These are phyloP conservation scores for Rhinocladiella mackenziei DNA, from an alignment of 2,329 filamentous ascomycete genomes.

Conservation along the genomic window DNA sequence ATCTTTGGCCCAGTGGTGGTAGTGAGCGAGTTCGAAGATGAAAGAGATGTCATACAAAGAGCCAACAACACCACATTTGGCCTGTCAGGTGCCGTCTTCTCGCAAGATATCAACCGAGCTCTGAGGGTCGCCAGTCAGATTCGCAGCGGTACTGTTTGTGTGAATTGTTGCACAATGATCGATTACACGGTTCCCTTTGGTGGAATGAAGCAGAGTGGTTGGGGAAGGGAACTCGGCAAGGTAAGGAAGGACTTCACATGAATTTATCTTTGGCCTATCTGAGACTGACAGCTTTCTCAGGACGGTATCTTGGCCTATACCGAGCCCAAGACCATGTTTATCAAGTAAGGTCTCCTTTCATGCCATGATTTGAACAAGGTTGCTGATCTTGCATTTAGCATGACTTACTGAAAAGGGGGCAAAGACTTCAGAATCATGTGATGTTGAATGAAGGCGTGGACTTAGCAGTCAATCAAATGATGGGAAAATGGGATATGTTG, in stretches of 20 bases:
- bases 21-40: slow-evolving; percentile 35
- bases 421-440: no score
- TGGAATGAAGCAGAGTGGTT: slow-evolving; percentile 58
- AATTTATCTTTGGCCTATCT: no score
- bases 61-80: slow-evolving; percentile 21
- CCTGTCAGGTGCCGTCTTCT: slow-evolving; percentile 23
- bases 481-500: no score
- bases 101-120: slow-evolving; percentile 22
- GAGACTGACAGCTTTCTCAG: no score
- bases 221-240: slow-evolving; percentile 50
- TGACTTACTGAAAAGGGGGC: not conserved
- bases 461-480: no score
- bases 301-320: slow-evolving; percentile 1
- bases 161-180: slow-evolving; percentile 25
- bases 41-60: slow-evolving; percentile 12
- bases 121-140: slow-evolving; percentile 17
- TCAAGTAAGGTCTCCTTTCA: not conserved
- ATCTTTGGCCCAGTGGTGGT: slow-evolving; percentile 44
- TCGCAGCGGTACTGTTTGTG: slow-evolving; percentile 14
- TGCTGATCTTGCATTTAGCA: not conserved
- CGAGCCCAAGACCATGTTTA: slow-evolving; percentile 36
- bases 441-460: no score
- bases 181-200: slow-evolving; percentile 52
- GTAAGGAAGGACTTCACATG: no score
- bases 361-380: not conserved